These are phyloP conservation scores for Fusarium kyushuense DNA, from an alignment of 2,329 filamentous ascomycete genomes.

Conservation along the genomic window DNA sequence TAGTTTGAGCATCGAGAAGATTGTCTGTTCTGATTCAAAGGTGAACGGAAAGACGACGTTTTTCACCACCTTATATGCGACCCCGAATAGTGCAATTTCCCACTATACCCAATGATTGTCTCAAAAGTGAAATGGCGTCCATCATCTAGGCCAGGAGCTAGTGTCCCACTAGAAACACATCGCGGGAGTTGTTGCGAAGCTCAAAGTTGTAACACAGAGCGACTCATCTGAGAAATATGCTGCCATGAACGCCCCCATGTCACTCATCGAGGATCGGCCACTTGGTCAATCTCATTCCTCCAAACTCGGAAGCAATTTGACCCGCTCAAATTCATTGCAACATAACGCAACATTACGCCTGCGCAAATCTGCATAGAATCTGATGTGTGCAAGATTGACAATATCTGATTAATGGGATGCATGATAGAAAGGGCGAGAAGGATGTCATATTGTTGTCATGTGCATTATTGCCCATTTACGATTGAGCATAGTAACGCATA, in stretches of 20 bases:
- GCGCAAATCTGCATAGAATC: slow-evolving; percentile 5
- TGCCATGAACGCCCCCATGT: slow-evolving; percentile 23
- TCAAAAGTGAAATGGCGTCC: slow-evolving; percentile 16
- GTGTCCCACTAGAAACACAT: slow-evolving; percentile 30
- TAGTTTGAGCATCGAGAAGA: background rate
- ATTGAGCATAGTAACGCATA: background rate
- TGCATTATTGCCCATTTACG: background rate
- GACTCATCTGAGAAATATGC: slow-evolving; percentile 7
- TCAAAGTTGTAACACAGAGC: slow-evolving; percentile 23
- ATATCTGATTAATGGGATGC: slow-evolving; percentile 1
- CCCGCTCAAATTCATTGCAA: slow-evolving; percentile 11
- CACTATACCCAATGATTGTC: slow-evolving; percentile 29
- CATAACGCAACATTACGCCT: slow-evolving; percentile 10
- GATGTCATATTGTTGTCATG: background rate
- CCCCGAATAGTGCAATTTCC: slow-evolving; percentile 25
- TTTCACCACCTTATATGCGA: slow-evolving; percentile 30
- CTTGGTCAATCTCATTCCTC: slow-evolving; percentile 31
- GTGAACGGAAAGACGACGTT: slow-evolving; percentile 9
- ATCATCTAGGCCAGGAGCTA: background rate
- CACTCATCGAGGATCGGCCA: slow-evolving; percentile 20
- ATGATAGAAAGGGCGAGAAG: background rate
- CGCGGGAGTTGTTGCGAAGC: slow-evolving; percentile 9
- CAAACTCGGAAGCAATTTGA: slow-evolving; percentile 11
- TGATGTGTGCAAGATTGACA: slow-evolving; percentile 8
- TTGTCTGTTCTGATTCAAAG: background rate